Conservation (phyloP, 164 flowering plant species). For the Cinnamomum micranthum region DNA sequence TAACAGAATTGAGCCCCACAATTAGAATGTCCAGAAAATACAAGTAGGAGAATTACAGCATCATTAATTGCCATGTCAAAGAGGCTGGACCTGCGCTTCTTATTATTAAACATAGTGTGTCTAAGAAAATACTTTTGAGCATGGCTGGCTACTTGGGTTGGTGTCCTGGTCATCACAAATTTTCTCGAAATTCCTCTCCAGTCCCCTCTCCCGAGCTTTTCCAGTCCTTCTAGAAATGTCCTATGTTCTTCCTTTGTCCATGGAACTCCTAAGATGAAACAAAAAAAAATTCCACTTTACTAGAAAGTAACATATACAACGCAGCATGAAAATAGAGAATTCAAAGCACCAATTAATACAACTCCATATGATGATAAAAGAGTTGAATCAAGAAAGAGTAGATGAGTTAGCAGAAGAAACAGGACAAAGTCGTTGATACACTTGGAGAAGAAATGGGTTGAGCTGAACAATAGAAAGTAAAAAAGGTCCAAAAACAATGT, state of each 20-base stretch:
- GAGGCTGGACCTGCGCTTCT: conserved; percentile 39
- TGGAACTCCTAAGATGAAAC: conserved; percentile 23
- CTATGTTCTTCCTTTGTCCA: conserved; percentile 43
- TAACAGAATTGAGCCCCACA: not conserved
- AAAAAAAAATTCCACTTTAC: not conserved
- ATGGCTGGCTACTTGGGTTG: too few relatives aligned
- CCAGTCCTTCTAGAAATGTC: conserved; percentile 28
- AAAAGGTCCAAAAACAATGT: too few relatives aligned
- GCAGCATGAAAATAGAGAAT: not conserved
- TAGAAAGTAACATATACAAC: not conserved
- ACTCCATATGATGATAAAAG: not conserved
- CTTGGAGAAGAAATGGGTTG: not conserved
- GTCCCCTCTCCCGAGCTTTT: conserved; percentile 12
- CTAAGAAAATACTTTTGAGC: conserved; percentile 28
- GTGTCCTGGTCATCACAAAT: conserved; percentile 29
- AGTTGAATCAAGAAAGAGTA: too few relatives aligned
- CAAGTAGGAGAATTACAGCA: conserved; percentile 13
- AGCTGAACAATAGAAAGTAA: too few relatives aligned
- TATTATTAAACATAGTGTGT: conserved; percentile 19
- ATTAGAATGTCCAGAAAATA: not conserved
- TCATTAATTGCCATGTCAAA: conserved; percentile 24
- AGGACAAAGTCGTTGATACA: not conserved
- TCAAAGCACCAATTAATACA: not conserved
- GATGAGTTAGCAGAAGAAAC: not conserved
- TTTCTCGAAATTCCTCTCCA: conserved; percentile 34